phyloP scores from a whole-genome alignment of 768 basidiomycete genomes.

The Pulveroboletus sp. region DNA sequence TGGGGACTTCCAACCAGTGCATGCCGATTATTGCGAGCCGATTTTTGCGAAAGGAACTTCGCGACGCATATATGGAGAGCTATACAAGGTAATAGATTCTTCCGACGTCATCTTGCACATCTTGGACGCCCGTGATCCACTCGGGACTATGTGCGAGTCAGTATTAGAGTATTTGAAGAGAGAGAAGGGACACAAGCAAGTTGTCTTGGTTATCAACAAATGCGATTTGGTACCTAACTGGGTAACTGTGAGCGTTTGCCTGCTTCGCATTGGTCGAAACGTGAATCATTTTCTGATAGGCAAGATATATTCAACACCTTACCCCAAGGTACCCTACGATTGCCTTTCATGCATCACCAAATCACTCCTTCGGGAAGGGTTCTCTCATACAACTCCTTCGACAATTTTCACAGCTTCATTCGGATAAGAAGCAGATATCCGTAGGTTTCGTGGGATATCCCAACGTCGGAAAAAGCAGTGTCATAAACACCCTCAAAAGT shows the following conservation, averaged over 20 bases:
- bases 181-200: constrained; percentile 96
- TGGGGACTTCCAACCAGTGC: constrained; percentile 49
- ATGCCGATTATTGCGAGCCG: constrained; percentile 81
- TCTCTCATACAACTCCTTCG: constrained; percentile 95
- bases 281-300: constrained; percentile 41
- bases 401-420: constrained; percentile 94
- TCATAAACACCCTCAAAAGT: constrained; percentile 98
- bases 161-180: constrained; percentile 90
- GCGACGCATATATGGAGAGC: constrained; percentile 91
- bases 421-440: constrained; percentile 98
- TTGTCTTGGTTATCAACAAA: constrained; percentile 96
- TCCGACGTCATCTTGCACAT: constrained; percentile 95
- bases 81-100: constrained; percentile 99
- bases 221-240: constrained; percentile 98
- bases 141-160: constrained; percentile 93
- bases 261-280: not conserved
- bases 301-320: constrained; percentile 92
- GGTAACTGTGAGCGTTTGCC: constrained; percentile 75
- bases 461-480: constrained; percentile 94
- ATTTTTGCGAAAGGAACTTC: constrained; percentile 96
- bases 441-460: constrained; percentile 98
- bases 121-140: constrained; percentile 90
- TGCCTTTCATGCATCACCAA: constrained; percentile 97
- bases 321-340: constrained; percentile 94
- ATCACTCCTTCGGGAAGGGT: constrained; percentile 98